Percentiles rank a stretch among this genome's conserved stretches.
phyloP scores from a whole-genome alignment of 2,329 filamentous ascomycete species.

The Aspergillus japonicus region DNA sequence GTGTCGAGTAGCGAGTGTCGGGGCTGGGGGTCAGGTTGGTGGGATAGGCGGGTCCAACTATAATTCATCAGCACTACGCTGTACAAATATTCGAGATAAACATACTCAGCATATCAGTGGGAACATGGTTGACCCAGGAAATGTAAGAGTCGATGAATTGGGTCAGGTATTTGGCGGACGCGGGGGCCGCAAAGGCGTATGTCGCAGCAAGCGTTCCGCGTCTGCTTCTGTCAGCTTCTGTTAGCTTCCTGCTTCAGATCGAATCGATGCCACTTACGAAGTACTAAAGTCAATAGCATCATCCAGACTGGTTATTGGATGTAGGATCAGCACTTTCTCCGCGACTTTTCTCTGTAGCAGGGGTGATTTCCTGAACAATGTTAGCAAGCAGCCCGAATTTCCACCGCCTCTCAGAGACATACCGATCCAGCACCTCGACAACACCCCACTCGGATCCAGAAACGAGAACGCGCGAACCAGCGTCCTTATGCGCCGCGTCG shows the following conservation, averaged over 20 bases:
- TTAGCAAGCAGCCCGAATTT: slow-evolving; percentile 15
- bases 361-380: slow-evolving; percentile 17
- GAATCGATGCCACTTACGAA: slow-evolving; percentile 21
- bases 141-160: slow-evolving; percentile 55
- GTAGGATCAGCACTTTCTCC: slow-evolving; percentile 47
- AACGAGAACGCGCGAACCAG: slow-evolving; percentile 30
- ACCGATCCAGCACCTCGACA: slow-evolving; percentile 31
- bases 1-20: slow-evolving; percentile 42
- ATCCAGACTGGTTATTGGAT: slow-evolving; percentile 52
- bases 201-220: slow-evolving; percentile 44
- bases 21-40: slow-evolving; percentile 40
- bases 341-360: slow-evolving; percentile 42
- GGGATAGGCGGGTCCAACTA: slow-evolving; percentile 26
- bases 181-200: slow-evolving; percentile 54
- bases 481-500: slow-evolving; percentile 23
- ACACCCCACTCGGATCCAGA: slow-evolving; percentile 32
- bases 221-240: slow-evolving; percentile 5
- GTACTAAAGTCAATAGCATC: slow-evolving; percentile 53
- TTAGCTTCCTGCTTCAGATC: too few species aligned
- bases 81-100: background rate
- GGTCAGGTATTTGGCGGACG: slow-evolving; percentile 58
- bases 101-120: slow-evolving; percentile 51
- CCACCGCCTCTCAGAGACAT: background rate
- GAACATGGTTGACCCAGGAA: slow-evolving; percentile 59
- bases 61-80: background rate